Conservation (phyloP, 192 early-diverging fungal species). For the Phycomyces nitens region DNA sequence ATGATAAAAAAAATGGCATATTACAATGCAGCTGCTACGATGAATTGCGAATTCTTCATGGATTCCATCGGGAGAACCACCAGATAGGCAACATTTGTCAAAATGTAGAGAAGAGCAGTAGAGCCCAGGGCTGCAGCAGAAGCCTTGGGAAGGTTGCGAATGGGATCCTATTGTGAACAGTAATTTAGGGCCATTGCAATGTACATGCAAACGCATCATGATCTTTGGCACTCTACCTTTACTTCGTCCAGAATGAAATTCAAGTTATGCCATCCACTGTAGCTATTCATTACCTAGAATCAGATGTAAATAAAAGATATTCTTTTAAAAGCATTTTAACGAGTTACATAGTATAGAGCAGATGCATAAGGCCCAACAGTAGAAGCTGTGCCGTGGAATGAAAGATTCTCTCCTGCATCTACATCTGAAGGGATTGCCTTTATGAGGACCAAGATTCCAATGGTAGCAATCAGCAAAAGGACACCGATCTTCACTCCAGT, state of each 20-base stretch:
- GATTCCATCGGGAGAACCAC: slow-evolving; percentile 20
- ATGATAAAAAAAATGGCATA: neutral
- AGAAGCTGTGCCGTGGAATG: slow-evolving; percentile 23
- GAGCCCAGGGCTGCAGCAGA: slow-evolving; percentile 13
- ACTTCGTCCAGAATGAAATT: slow-evolving; percentile 32
- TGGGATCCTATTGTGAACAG: slow-evolving; percentile 7
- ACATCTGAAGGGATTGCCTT: slow-evolving; percentile 10
- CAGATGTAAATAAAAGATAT: neutral
- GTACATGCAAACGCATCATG: neutral
- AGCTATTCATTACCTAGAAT: slow-evolving; percentile 15
- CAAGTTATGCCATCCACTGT: slow-evolving; percentile 28
- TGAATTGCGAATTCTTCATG: slow-evolving; percentile 27
- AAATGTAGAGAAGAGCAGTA: slow-evolving; percentile 20
- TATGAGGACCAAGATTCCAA: slow-evolving; percentile 15
- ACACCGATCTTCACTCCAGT: slow-evolving; percentile 26
- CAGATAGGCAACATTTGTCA: slow-evolving; percentile 28
- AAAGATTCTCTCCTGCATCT: slow-evolving; percentile 18
- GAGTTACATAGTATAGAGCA: slow-evolving; percentile 26
- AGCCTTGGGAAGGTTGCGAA: slow-evolving; percentile 22
- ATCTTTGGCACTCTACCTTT: slow-evolving; percentile 11
- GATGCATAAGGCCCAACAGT: slow-evolving; percentile 29
- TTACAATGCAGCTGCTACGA: slow-evolving; percentile 31
- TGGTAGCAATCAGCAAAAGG: slow-evolving; percentile 11
- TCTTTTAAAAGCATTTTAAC: neutral
- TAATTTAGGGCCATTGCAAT: neutral